Conservation (phyloP, 805 yeast genomes). For the Metschnikowia similis region DNA sequence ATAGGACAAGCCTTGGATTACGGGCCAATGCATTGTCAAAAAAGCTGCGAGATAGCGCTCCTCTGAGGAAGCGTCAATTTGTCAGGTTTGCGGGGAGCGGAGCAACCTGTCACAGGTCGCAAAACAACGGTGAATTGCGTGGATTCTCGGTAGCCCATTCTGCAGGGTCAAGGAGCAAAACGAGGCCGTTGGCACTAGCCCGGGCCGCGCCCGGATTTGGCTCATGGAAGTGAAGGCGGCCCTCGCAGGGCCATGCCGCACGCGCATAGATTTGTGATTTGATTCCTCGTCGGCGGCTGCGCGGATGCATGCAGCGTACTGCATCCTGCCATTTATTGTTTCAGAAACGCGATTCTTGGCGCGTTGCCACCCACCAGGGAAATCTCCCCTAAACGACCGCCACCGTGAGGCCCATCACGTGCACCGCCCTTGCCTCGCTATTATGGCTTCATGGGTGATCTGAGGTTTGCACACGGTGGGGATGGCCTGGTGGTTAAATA, state of each 20-base stretch:
- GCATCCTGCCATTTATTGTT: neutral
- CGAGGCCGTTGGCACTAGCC: neutral
- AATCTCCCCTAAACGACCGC: neutral
- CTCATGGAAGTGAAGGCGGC: neutral
- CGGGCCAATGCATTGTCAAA: neutral
- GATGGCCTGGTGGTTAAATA: too few species aligned
- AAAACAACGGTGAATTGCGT: neutral
- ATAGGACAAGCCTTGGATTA: neutral
- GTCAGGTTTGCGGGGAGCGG: neutral
- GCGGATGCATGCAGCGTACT: neutral
- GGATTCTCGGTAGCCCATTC: neutral
- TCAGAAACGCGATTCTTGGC: conserved; percentile 2
- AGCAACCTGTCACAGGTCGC: neutral
- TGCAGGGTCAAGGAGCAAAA: neutral
- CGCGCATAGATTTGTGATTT: conserved; percentile 1
- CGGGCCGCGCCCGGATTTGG: neutral
- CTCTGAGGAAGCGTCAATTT: neutral
- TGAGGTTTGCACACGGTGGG: too few species aligned
- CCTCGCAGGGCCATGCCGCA: neutral
- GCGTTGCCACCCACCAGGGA: neutral
- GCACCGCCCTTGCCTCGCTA: neutral
- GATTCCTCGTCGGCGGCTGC: neutral
- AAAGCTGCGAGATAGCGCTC: neutral
- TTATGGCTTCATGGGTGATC: neutral
- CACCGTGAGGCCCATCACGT: neutral